These are phyloP conservation scores for Hanseniaspora lachancei DNA, from an alignment of 805 yeast genomes.

Conservation along the genomic window DNA sequence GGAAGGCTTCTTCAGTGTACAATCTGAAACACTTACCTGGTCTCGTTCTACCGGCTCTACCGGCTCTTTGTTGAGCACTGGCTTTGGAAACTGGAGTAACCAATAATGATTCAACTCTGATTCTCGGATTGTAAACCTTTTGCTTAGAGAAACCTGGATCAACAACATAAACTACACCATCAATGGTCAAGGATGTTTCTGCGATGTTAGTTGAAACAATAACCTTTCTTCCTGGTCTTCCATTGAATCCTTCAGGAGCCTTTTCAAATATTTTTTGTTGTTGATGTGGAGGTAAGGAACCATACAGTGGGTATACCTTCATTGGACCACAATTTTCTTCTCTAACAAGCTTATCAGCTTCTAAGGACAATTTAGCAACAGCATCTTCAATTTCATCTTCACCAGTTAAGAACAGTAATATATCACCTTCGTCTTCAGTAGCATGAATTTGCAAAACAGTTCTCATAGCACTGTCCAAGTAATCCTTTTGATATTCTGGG, in stretches of 20 bases:
- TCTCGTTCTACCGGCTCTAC: constrained; percentile 99
- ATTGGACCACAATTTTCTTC: constrained; percentile 87
- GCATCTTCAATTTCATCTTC: constrained; percentile 98
- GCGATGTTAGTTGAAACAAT: constrained; percentile 91
- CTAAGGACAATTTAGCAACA: constrained; percentile 72
- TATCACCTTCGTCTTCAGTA: constrained; percentile 87
- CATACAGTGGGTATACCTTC: constrained; percentile 83
- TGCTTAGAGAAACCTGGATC: constrained; percentile 97
- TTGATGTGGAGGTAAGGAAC: constrained; percentile 90
- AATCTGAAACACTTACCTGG: constrained; percentile 96
- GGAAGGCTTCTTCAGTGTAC: constrained; percentile 92
- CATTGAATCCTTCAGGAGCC: constrained; percentile 64
- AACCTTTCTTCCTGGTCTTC: constrained; percentile 89
- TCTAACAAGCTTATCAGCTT: constrained; percentile 75
- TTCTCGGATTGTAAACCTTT: constrained; percentile 90
- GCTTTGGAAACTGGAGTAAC: constrained; percentile 97
- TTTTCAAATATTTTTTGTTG: constrained; percentile 89
- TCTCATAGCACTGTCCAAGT: constrained; percentile 85
- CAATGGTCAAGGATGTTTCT: constrained; percentile 93
- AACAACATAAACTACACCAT: constrained; percentile 92
- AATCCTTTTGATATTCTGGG: constrained; percentile 91
- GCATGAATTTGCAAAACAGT: constrained; percentile 95
- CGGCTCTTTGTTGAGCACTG: constrained; percentile 95
- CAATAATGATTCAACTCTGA: constrained; percentile 82
- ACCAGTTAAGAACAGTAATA: constrained; percentile 78